Evolutionary conservation across 2,329 filamentous ascomycete genomes (phyloP), one percentile per base, ranked within the genome.

Genomic region (Epichloe bromicola): DNA sequence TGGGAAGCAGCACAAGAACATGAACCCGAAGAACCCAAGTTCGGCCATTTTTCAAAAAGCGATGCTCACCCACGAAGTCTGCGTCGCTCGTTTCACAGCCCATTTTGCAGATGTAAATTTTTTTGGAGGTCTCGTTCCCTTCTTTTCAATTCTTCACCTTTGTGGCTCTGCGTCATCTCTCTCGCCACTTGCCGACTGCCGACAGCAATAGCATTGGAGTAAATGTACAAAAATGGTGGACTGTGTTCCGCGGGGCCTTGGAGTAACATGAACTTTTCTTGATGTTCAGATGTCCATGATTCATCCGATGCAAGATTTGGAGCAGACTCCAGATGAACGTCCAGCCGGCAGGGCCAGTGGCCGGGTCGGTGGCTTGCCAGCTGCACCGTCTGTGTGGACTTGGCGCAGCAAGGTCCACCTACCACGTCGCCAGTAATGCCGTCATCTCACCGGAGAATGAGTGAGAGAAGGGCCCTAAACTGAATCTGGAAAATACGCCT

Each of bases 381-480:
- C 19, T 40, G 37, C 46, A 33, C 11, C 20, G 8, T 30, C 42
- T 44, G 45, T n/a, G 19, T 48, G 36, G 36, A 37, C 11, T 46
- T 46, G 44, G 30, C 30, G 33, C 17, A 36, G 34, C 44, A 34
- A 10, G 5, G 12, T 44, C 42, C 42, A 44, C 15, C 42, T 14
- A 19, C 42, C 26, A 44, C 26, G 19, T 34, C 33, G 11, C 43
- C 26, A 36, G 30, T 36, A 15, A 43, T 15, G 34, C 40, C 41
- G 23, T 39, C 37, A 51, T 45, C 39, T 48, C 40, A 40, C 20
- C 41, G 15, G 44, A 43, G 38, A 26, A 37, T 47, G 50, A 52
- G 40, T 44, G 46, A 52, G 50, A 48, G 14, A 44, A 51, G 40
- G 40, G 33, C 34, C n/a, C 46, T 45, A 46, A 43, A 23, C 50